Base-by-base conservation (phyloP, 78 protist species). In the Anaeramoeba flamelloides region DNA sequence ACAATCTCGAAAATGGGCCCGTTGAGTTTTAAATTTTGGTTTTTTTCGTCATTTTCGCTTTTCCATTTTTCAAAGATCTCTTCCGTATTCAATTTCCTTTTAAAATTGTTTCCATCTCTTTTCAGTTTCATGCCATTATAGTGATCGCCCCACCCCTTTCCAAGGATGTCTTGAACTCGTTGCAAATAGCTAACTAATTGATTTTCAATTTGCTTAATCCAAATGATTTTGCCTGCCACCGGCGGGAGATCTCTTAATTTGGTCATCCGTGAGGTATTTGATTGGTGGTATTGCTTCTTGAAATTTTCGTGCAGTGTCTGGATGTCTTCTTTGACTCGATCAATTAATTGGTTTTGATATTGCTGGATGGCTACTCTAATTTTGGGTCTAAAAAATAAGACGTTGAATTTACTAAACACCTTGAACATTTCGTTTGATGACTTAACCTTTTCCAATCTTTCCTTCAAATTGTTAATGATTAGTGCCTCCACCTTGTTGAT, bases 151-250 rank as follows among this genome's bases (percentile, higher is more conserved):
- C 96, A 92, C 39, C 88, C 83, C 37, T 69, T 80, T 76, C 96
- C 96, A 0, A 92, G 83, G n/a, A 94, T 95, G 37, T 86, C 88
- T 79, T 90, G 89, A 12, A 93, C 90, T 34, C 98, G 83, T 31
- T 82, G 41, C 89, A 89, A 83, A 75, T 87, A 90, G 36, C 89
- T 83, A 39, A 82, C 86, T 36, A 94, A 84, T 87, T 93, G 95
- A 37, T 89, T 87, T 40, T 89, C 94, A 8, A 93, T 82, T 84
- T 90, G 94, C 41, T 83, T 82, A 31, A 89, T 90, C 98, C 98
- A 94, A 40, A 92, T 82, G 17, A 76, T 33, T 33, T 8, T 17
- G 74, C 78, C 78, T 36, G 78, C 8, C 8, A 37, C 12, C 17
- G 78, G 78, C 8, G 78, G 78, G 17, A 76, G 8, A 36, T 76